A percentile compares a stretch with the other conserved stretches of the same genome.
These are phyloP conservation scores for Russula foetens DNA, from an alignment of 768 basidiomycete genomes.

Conservation along the genomic window DNA sequence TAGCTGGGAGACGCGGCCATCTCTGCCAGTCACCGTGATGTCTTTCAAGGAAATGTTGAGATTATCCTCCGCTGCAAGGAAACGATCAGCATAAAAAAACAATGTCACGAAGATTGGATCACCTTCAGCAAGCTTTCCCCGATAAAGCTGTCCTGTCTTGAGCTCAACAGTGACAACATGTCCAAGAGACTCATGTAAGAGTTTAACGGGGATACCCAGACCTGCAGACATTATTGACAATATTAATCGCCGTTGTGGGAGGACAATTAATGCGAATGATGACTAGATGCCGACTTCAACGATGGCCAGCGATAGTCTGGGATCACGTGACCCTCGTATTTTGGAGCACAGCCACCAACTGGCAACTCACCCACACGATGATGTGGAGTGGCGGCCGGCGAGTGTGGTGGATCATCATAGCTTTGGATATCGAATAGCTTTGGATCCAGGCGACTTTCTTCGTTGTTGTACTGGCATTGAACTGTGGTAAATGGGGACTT, in stretches of 20 bases:
- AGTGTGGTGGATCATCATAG: no score
- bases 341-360: no score
- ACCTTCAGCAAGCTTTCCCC: slow-evolving; percentile 98
- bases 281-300: no score
- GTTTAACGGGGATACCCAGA: slow-evolving; percentile 92
- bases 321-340: no score
- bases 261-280: neutral
- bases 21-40: slow-evolving; percentile 95
- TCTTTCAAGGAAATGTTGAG: slow-evolving; percentile 94
- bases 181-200: slow-evolving; percentile 92
- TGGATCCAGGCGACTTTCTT: no score
- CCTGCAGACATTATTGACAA: slow-evolving; percentile 43
- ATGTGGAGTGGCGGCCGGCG: no score
- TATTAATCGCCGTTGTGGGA: no score
- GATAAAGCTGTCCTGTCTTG: slow-evolving; percentile 94
- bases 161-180: slow-evolving; percentile 97
- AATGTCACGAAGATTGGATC: slow-evolving; percentile 22
- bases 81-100: slow-evolving; percentile 8
- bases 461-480: no score
- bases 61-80: slow-evolving; percentile 86
- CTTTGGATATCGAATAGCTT: no score
- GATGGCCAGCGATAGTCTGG: no score
- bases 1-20: slow-evolving; percentile 96
- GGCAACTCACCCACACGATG: no score
- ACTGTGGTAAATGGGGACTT: no score